Base-by-base conservation (phyloP, 2,329 filamentous ascomycete species). In the Sarocladiaceae sp. region DNA sequence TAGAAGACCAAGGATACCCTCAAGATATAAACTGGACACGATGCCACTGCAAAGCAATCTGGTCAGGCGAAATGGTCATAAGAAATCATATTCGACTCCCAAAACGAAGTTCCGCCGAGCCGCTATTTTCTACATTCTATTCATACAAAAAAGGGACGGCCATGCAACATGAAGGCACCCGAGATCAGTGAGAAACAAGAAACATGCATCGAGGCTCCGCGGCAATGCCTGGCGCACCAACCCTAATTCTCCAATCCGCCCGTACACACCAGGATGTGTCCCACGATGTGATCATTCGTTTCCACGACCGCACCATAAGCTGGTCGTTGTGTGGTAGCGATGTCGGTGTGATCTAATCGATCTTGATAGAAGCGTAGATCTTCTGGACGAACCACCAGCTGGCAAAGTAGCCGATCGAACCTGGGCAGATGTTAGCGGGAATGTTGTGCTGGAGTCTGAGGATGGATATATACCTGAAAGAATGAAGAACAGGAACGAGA, bases 341-440 rank as follows among this genome's bases (percentile, higher is more conserved):
- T n/a, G n/a, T n/a, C n/a, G n/a, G n/a, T n/a, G n/a, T n/a, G 26
- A 29, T 54, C 69, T 74, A 99, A 67, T 99, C 94, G 58, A 99
- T 91, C 77, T 99, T 99, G 74, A 99, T 96, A n/a, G 92, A 97
- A 22, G 84, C 77, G 69, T 99, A 99, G 56, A 99, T 99, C 68
- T 88, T 93, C 59, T 89, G 83, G 51, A 96, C 87, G 66, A 99
- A 99, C 66, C 87, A 81, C 90, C 92, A 97, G 67, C 90, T 95
- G 8, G 94, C 84, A 62, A 97, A 90, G 75, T 94, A 97, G 52
- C 94, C 94, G 66, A 99, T 97, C 1, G 93, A 88, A 28, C 93
- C 94, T 97, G 57, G 13, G 48, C 48, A 13, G 23, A n/a, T 11
- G 13, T 37, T n/a, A 50, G 22, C 18, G 6, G 18, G 15, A 6